Conservation (phyloP, 495 filamentous ascomycete species). For the Beverwykella pulmonaria region DNA sequence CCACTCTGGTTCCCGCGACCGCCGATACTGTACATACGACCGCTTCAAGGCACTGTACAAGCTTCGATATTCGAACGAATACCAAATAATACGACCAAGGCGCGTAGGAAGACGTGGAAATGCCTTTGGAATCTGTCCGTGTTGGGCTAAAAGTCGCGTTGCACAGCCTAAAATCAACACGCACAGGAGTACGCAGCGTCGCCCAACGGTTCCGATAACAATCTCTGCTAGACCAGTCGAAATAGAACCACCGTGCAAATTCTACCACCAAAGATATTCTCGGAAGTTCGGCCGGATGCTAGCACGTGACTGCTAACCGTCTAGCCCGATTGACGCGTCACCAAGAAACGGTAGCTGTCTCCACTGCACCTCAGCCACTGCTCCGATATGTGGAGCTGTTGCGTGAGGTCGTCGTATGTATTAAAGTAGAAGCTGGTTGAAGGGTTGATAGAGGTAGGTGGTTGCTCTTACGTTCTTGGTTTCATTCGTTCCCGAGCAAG, state of each 20-base stretch:
- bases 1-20: background rate
- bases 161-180: background rate
- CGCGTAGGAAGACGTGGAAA: background rate
- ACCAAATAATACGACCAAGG: background rate
- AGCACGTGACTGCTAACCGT: background rate
- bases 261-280: background rate
- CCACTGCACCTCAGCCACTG: background rate
- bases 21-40: background rate
- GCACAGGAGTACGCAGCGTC: background rate
- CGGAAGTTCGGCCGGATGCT: background rate
- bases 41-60: background rate
- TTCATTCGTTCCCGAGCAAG: background rate
- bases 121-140: background rate
- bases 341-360: conserved; percentile 4
- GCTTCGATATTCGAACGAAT: background rate
- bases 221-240: background rate
- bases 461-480: background rate
- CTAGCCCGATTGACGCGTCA: background rate
- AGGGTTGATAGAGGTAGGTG: background rate
- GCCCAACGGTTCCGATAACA: background rate
- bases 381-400: background rate
- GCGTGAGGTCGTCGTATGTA: conserved; percentile 1
- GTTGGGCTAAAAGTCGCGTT: background rate
- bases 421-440: background rate
- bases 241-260: background rate